Evolutionary conservation across 2,329 filamentous ascomycete genomes (phyloP), one percentile per base, ranked within the genome.

Genomic region (Chaetomiaceae sp.): DNA sequence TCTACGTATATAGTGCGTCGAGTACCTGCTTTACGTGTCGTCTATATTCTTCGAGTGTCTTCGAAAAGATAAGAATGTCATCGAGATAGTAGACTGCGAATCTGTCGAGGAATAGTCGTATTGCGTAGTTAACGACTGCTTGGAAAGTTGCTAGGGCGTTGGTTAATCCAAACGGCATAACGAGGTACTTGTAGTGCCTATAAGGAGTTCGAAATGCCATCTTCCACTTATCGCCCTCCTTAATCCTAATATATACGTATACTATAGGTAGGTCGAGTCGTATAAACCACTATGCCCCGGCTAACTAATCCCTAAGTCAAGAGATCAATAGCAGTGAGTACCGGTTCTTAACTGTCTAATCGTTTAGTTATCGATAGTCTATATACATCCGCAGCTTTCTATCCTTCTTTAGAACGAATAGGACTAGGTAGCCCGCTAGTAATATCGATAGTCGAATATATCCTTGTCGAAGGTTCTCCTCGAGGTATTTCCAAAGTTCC

Each of bases 161-260:
- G 6, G 54, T 64, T 19, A 69, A 46, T 2, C 61, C 57, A 51
- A 70, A 69, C 3, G 54, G 60, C 45, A 69, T 68, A 12, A 69
- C 46, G n/a, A 63, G 38, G 48, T 68, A 70, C 44, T 69, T 56
- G 53, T 53, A 71, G 37, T 63, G 40, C 9, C 62, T 50, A 45
- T 61, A 66, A 15, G 44, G 43, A 6, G 31, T 67, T 8, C 54
- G 40, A 55, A 70, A 70, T 3, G 50, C 55, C 1, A 31, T 51
- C 20, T 55, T 55, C 47, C 15, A 46, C 11, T 51, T 14, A 6
- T 50, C 23, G 6, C 29, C 39, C 39, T 51, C 15, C 22, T 51
- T 44, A n/a, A n/a, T n/a, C n/a, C n/a, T n/a, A n/a, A n/a, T n/a
- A n/a, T n/a, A n/a, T n/a, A n/a, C n/a, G n/a, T 12, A 44, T 39